Base-by-base conservation (phyloP, 1,284 basidiomycete species). In the Tremellales sp. region DNA sequence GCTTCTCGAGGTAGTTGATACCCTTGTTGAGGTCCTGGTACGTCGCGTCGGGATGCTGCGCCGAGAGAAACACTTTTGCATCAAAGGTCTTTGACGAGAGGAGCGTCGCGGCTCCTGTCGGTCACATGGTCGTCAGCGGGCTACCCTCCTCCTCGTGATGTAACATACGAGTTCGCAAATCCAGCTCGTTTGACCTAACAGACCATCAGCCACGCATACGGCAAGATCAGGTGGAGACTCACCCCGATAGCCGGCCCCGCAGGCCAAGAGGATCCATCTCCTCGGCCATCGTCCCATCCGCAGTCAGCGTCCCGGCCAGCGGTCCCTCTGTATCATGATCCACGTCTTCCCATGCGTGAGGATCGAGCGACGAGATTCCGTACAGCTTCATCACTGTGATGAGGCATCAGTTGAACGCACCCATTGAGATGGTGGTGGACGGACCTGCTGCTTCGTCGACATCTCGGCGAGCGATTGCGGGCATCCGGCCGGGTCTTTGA, bases 21-120 rank as follows among this genome's bases (percentile, higher is more conserved):
- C 90, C 92, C 9, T 77, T 75, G 6, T 82, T 78, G 28, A 97
- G 79, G 63, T 97, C 92, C 70, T 92, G 86, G 62, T 92, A 97
- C 0, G 90, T 91, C 9, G 94, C 95, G 64, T 97, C 90, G 2
- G 95, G 95, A 64, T 99, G 92, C 13, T 94, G 83, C 3, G 83
- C 83, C 6, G 89, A 87, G 24, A 99, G 79, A 69, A 97, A 99
- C 0, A 81, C 79, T 66, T 97, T 97, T 13, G 95, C 88, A 65
- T 97, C 90, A 74, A 99, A 99, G 1, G 87, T 82, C 72, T 98
- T 99, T 40, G 90, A 94, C 2, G 85, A 83, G 8, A 93, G 81
- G 34, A 87, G 76, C 48, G 92, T 84, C 5, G 86, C 76, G 5
- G 86, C 81, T 74, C 85, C 88, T 92, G 5, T 1, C 12, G 37